Conservation (phyloP, 805 yeast species). For the Barnettozyma californica region DNA sequence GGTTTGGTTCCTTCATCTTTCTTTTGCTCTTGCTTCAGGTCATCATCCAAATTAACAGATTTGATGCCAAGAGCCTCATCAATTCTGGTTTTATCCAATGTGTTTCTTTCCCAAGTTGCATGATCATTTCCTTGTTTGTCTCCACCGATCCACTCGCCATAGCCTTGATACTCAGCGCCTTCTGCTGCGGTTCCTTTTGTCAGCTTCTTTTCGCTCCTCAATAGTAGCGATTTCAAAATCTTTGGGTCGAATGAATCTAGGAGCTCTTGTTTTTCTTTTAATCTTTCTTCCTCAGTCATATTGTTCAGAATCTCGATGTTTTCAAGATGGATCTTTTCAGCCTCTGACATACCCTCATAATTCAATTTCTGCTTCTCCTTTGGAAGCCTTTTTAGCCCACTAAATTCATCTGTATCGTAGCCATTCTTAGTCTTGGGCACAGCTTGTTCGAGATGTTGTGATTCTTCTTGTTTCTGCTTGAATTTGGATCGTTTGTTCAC, state of each 20-base stretch:
- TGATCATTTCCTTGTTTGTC: slow-evolving; percentile 16
- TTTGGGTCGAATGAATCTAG: slow-evolving; percentile 63
- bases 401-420: slow-evolving; percentile 83
- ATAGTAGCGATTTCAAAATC: slow-evolving; percentile 52
- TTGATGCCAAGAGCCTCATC: slow-evolving; percentile 18
- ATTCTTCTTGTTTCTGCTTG: slow-evolving; percentile 94
- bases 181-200: slow-evolving; percentile 8
- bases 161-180: slow-evolving; percentile 21
- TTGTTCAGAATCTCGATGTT: slow-evolving; percentile 55
- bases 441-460: slow-evolving; percentile 39
- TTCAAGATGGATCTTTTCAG: slow-evolving; percentile 72
- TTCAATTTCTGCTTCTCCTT: slow-evolving; percentile 76
- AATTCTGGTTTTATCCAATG: slow-evolving; percentile 15
- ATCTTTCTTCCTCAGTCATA: slow-evolving; percentile 64
- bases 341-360: slow-evolving; percentile 41
- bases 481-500: slow-evolving; percentile 68
- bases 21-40: slow-evolving; percentile 6
- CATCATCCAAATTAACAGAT: slow-evolving; percentile 1
- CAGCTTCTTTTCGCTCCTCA: slow-evolving; percentile 47
- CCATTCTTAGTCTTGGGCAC: slow-evolving; percentile 45
- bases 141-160: slow-evolving; percentile 29
- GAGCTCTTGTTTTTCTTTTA: slow-evolving; percentile 60
- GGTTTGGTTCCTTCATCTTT: slow-evolving; percentile 6
- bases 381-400: slow-evolving; percentile 74
- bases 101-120: slow-evolving; percentile 20